A percentile compares a stretch with the other conserved stretches of the same genome.
Conservation (phyloP, 257 asterid genomes). For the Anisodus tanguticus region DNA sequence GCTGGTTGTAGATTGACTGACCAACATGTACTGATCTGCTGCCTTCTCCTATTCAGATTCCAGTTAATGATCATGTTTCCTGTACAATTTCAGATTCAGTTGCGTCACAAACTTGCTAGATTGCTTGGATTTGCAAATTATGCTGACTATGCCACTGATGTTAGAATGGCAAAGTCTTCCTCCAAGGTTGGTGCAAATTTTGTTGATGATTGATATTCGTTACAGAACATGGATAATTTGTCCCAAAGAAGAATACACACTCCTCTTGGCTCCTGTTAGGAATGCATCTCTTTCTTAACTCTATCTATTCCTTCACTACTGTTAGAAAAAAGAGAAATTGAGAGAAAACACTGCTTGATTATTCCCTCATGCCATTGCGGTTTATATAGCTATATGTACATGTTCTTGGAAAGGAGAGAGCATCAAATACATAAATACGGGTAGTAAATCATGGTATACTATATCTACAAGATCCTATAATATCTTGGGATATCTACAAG, state of each 20-base stretch:
- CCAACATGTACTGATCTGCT: constrained; percentile 14
- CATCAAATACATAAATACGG: neutral
- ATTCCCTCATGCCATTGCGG: neutral
- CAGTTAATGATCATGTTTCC: constrained; percentile 30
- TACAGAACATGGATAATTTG: neutral
- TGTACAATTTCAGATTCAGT: constrained; percentile 64
- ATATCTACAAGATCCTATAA: neutral
- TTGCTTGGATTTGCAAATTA: constrained; percentile 84
- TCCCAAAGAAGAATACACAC: neutral
- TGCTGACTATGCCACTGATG: constrained; percentile 75
- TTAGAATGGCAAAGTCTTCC: constrained; percentile 83
- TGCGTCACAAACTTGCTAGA: constrained; percentile 87
- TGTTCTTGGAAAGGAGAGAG: neutral
- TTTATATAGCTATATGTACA: neutral
- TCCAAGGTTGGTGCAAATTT: constrained; percentile 63
- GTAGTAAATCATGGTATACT: neutral
- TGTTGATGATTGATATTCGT: constrained; percentile 28
- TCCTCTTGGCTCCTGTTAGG: neutral
- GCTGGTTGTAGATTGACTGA: neutral
- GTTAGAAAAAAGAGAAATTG: neutral
- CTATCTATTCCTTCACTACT: neutral
- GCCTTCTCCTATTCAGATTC: constrained; percentile 24
- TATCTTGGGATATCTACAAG: neutral
- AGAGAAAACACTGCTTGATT: neutral
- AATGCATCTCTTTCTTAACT: neutral